Base-by-base conservation (phyloP, 495 filamentous ascomycete genomes). In the Bacidia gigantensis region DNA sequence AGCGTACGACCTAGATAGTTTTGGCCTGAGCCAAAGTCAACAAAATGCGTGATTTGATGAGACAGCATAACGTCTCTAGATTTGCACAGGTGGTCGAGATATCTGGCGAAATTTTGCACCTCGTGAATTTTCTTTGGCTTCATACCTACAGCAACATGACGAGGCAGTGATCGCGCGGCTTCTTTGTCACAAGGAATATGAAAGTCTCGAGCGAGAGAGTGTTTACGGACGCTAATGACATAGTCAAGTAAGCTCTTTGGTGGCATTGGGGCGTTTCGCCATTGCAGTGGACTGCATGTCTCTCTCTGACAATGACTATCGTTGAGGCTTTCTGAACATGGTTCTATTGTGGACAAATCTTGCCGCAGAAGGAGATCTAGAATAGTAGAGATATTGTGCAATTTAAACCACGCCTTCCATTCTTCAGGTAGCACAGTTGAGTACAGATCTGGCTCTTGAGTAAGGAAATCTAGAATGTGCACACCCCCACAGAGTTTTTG, bases 391-490 rank as follows among this genome's bases (percentile, higher is more conserved):
- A 87, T 72, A 29, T 85, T 75, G 57, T 77, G 76, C 41, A 72
- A 58, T 26, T 83, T 64, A 52, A 97, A 83, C 70, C 84, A 97
- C 1, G 69, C 53, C 50, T 82, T 76, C 92, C 92, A 98, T 59
- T 85, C 77, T 60, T 77, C 60, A 0, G 88, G 87, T 11, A 98
- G 67, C 1, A 87, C 71, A 2, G 72, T 67, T 39, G 79, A 74
- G 63, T 95, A 96, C 0, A 95, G 70, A 63, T 82, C 77, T 17
- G 85, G 84, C 18, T 87, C 79, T 46, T 78, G 76, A n/a, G 88
- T 95, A 67, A 95, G 83, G 67, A 98, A 97, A 60, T 97, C 92
- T 46, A 96, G 73, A 51, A 98, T 87, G 64, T 98, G 92, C 2
- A 97, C 83, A 29, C 89, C 89, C 49, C 92, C 93, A 62, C 88